phyloP scores from a whole-genome alignment of 1,139 yeast genomes.

The Pichia inconspicua region DNA sequence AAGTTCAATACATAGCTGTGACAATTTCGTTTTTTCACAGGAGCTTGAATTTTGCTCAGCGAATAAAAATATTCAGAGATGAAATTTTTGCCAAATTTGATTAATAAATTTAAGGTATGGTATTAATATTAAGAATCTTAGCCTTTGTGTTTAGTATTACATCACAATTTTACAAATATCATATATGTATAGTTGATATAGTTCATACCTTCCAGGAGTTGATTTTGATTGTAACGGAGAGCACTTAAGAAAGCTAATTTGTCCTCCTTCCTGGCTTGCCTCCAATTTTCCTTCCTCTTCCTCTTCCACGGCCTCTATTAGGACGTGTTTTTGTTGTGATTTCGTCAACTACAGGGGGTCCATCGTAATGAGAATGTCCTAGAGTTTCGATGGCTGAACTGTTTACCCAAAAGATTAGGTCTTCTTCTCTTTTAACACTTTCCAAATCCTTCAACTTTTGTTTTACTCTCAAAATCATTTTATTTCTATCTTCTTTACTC shows the following conservation, averaged over 20 bases:
- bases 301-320: conserved; percentile 6
- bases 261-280: not conserved
- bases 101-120: not conserved
- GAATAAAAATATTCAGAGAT: too few relatives aligned
- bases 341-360: conserved; percentile 26
- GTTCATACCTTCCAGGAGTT: too few relatives aligned
- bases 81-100: not conserved
- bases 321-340: conserved; percentile 12
- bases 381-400: conserved; percentile 44
- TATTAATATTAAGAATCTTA: too few relatives aligned
- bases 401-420: conserved; percentile 43
- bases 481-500: not conserved
- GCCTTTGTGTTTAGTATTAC: too few relatives aligned
- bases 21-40: not conserved
- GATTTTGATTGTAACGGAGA: too few relatives aligned
- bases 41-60: too few relatives aligned
- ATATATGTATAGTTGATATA: too few relatives aligned
- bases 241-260: not conserved
- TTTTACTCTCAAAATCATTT: conserved; percentile 3
- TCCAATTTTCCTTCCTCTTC: conserved; percentile 2
- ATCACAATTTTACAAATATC: too few relatives aligned
- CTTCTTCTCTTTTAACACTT: conserved; percentile 5
- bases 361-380: conserved; percentile 52
- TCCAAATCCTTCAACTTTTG: conserved; percentile 2
- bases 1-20: too few relatives aligned